Evolutionary conservation across 495 filamentous ascomycete genomes (phyloP).

Genomic region (Parmelia sp.): DNA sequence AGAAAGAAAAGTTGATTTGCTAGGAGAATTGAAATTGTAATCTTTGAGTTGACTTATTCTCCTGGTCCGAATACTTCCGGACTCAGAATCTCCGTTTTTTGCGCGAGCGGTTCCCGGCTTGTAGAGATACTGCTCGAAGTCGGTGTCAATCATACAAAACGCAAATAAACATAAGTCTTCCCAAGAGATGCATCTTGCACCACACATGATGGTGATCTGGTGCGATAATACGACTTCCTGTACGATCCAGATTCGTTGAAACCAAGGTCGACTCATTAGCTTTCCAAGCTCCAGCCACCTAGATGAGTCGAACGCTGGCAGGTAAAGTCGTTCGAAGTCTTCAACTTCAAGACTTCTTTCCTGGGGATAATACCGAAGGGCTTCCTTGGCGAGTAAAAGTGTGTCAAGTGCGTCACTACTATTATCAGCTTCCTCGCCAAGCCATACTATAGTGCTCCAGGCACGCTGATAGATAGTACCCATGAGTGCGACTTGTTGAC

Average conservation of each 20-base stretch:
- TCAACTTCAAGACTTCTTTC: background rate
- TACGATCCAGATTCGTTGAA: constrained; percentile 22
- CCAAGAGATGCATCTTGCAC: constrained; percentile 17
- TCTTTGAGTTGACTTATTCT: constrained; percentile 12
- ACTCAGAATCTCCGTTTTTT: background rate
- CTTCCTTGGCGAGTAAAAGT: constrained; percentile 1
- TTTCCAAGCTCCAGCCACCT: constrained; percentile 10
- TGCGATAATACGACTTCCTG: constrained; percentile 22
- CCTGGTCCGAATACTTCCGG: constrained; percentile 10
- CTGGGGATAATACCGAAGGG: constrained; percentile 1
- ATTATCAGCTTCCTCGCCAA: constrained; percentile 28
- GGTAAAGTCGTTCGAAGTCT: constrained; percentile 7
- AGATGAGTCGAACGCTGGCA: constrained; percentile 5
- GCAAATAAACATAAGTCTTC: constrained; percentile 12
- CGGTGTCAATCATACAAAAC: background rate
- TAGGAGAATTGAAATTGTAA: background rate
- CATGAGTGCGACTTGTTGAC: constrained; percentile 31
- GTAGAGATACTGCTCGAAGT: constrained; percentile 7
- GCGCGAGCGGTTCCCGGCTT: background rate
- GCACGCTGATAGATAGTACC: constrained; percentile 27
- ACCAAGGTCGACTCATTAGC: constrained; percentile 20
- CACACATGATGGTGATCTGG: constrained; percentile 18
- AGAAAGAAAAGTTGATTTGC: constrained; percentile 1
- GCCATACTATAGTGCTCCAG: constrained; percentile 28
- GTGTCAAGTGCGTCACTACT: constrained; percentile 10